Evolutionary conservation across 345 rosid species (phyloP), one percentile per base, ranked within the genome.

Genomic region (Euphorbia peplus): DNA sequence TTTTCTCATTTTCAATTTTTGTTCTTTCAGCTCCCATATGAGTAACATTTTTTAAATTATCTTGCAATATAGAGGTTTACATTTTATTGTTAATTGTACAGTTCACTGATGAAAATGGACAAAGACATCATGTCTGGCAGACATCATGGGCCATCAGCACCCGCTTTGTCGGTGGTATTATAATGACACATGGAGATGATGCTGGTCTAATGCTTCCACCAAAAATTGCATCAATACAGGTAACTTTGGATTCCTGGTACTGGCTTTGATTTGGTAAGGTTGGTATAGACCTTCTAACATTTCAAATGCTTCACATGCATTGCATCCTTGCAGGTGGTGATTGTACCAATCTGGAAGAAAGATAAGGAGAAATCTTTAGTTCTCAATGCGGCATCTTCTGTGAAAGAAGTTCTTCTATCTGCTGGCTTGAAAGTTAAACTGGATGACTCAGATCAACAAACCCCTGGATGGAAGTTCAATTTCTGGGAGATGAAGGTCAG

Each of bases 91-190:
- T 73, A 24, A 41, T 67, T 72, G n/a, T 81, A 60, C 85, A 95
- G 99, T 91, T 89, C 82, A 77, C 82, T 53, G 96, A 89, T 80
- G 96, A 95, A 82, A 91, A 70, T 86, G 96, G 97, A 58, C 84
- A 87, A 68, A 87, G 97, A 82, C 91, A 89, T 74, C 88, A 88
- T 73, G 97, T 95, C 72, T 91, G 96, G 97, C 97, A 95, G 87
- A 95, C 99, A 73, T 91, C 97, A 76, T 95, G 97, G 99, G 96
- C 96, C 68, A 77, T 95, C 61, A 91, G 97, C 74, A 95, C 99
- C 48, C 87, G 96, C 71, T 95, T 95, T 84, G 87, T 91, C 26
- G 99, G 97, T 64, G 97, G 93, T 57, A 88, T 95, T 74, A 95
- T 95, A 73, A 93, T 93, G 98, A 87, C 93, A 22, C 97, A 90